These are phyloP conservation scores for Borovskyia barvae DNA, from an alignment of 208 protist species.

Conservation along the genomic window DNA sequence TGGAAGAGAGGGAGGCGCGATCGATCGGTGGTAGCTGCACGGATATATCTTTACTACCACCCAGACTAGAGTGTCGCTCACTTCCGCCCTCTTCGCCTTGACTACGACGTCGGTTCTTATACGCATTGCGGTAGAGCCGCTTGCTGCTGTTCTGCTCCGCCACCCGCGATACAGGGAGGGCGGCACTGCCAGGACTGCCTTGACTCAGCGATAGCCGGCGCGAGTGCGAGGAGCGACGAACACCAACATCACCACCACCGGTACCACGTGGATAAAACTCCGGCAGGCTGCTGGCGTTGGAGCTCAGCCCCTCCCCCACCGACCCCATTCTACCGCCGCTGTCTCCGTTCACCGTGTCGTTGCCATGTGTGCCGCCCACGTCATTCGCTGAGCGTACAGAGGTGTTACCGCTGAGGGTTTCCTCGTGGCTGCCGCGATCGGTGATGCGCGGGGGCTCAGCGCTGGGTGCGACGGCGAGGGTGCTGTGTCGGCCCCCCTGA, in stretches of 20 bases:
- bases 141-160: slow-evolving; percentile 18
- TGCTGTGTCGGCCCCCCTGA: background rate
- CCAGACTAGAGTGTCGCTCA: slow-evolving; percentile 5
- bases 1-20: slow-evolving; percentile 3
- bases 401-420: slow-evolving; percentile 8
- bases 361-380: slow-evolving; percentile 1
- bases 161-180: background rate
- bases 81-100: slow-evolving; percentile 6
- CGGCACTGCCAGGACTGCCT: background rate
- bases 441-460: slow-evolving; percentile 13
- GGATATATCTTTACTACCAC: slow-evolving; percentile 7
- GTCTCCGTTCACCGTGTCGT: background rate
- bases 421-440: slow-evolving; percentile 12
- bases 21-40: slow-evolving; percentile 11
- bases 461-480: background rate
- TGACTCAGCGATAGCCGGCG: slow-evolving; percentile 7
- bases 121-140: slow-evolving; percentile 17
- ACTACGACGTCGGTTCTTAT: slow-evolving; percentile 21
- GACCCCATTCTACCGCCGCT: slow-evolving; percentile 1
- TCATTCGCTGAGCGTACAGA: slow-evolving; percentile 14
- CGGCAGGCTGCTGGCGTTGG: slow-evolving; percentile 14
- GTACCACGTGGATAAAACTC: slow-evolving; percentile 6
- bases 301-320: slow-evolving; percentile 9
- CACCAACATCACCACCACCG: background rate
- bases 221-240: background rate